A percentile compares a stretch with the other conserved stretches of the same genome.
Evolutionary conservation across 306 rosid species (phyloP).

Genomic region (Gleditsia sinensis): DNA sequence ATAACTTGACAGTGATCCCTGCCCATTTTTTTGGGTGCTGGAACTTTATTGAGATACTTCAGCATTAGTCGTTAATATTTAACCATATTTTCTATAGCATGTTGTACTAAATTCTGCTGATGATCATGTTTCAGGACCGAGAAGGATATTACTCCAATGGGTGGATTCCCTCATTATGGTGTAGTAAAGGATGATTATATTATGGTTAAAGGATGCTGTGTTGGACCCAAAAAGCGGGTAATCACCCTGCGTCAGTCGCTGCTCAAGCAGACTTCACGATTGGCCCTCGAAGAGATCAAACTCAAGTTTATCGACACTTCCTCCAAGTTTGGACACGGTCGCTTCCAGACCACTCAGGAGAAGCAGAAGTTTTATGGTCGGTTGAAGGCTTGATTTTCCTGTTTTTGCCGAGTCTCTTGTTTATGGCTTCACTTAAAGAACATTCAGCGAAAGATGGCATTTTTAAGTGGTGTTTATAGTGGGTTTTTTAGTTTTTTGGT

Average conservation of each 20-base stretch:
- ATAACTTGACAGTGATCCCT: not conserved
- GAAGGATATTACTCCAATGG: slow-evolving; percentile 80
- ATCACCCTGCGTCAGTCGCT: slow-evolving; percentile 75
- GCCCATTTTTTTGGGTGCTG: not conserved
- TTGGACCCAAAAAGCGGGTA: slow-evolving; percentile 78
- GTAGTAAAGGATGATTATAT: slow-evolving; percentile 64
- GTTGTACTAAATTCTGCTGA: not conserved
- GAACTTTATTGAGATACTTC: not conserved
- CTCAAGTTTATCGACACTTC: slow-evolving; percentile 80
- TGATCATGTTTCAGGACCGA: slow-evolving; percentile 55
- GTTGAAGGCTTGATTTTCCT: slow-evolving; percentile 48
- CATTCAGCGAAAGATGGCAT: not conserved
- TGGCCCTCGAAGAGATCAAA: slow-evolving; percentile 70
- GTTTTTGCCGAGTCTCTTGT: not conserved
- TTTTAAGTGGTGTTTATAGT: not conserved
- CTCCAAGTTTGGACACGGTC: slow-evolving; percentile 85
- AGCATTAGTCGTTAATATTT: not conserved
- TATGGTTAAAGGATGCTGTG: slow-evolving; percentile 67
- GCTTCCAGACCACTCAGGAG: slow-evolving; percentile 76
- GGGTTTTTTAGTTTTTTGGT: not conserved
- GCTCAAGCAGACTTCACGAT: slow-evolving; percentile 70
- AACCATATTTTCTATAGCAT: not conserved
- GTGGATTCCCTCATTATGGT: slow-evolving; percentile 86
- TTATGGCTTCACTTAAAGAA: not conserved
- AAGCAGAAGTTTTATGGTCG: slow-evolving; percentile 73